These are phyloP conservation scores for Dipodascopsis uninucleata DNA, from an alignment of 805 yeast species.

Conservation along the genomic window DNA sequence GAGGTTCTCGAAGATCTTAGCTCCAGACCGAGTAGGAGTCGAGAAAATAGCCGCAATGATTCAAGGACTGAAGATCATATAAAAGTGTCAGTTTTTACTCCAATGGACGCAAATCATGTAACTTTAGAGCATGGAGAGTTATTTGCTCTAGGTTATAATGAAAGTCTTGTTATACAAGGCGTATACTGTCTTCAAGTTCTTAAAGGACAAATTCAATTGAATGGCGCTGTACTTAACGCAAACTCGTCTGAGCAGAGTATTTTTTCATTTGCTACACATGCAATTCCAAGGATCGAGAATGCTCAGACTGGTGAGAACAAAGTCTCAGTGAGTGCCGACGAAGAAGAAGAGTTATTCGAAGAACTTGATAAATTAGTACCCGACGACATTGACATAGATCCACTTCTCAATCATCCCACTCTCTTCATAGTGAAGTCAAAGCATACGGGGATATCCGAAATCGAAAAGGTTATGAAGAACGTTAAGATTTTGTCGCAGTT, in stretches of 20 bases:
- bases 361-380: conserved; percentile 4
- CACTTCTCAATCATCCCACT: conserved; percentile 21
- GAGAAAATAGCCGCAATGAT: neutral
- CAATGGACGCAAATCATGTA: neutral
- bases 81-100: neutral
- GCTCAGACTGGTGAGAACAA: conserved; percentile 7
- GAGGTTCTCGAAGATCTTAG: conserved; percentile 5
- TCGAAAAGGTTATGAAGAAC: conserved; percentile 17
- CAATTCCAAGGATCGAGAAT: conserved; percentile 26
- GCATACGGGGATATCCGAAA: neutral
- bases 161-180: conserved; percentile 33
- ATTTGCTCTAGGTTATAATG: neutral
- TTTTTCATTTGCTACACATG: conserved; percentile 25
- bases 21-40: neutral
- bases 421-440: conserved; percentile 26
- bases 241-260: conserved; percentile 13
- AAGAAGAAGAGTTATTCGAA: conserved; percentile 4
- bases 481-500: conserved; percentile 1
- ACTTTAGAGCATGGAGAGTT: neutral
- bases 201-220: conserved; percentile 33
- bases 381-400: neutral
- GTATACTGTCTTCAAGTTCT: conserved; percentile 32
- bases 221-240: conserved; percentile 32
- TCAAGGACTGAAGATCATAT: no score
- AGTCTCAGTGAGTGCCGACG: conserved; percentile 4